Percentiles rank a stretch among this genome's conserved stretches.
Conservation (phyloP, 805 yeast species). For the Metschnikowia lunata region DNA sequence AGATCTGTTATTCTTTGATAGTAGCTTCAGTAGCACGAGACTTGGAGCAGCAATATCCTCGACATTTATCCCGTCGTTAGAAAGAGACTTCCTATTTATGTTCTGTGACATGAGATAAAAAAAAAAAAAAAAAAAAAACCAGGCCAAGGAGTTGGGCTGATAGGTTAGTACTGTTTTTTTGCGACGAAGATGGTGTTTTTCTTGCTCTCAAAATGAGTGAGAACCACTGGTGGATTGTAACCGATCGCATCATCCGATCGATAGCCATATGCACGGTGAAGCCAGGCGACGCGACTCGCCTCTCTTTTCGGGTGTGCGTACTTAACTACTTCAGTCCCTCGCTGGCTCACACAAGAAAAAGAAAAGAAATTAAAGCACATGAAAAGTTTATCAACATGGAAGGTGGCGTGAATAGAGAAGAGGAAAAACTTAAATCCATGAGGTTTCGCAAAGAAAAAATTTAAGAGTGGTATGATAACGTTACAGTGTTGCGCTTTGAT, state of each 20-base stretch:
- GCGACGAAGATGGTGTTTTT: background rate
- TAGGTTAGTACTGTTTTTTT: background rate
- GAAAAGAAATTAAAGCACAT: no score
- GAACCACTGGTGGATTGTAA: constrained; percentile 5
- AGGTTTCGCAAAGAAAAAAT: no score
- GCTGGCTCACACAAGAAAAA: no score
- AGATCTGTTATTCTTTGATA: background rate
- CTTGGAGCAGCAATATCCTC: constrained; percentile 7
- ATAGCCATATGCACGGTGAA: background rate
- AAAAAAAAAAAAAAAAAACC: no score
- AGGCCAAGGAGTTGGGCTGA: background rate
- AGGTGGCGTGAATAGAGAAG: no score
- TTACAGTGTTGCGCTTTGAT: no score
- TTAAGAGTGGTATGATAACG: no score
- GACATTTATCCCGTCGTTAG: constrained; percentile 4
- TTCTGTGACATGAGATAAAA: constrained; percentile 2
- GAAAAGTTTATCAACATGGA: no score
- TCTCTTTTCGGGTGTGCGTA: no score
- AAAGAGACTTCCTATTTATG: background rate
- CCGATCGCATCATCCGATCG: constrained; percentile 6
- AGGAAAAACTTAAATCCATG: no score
- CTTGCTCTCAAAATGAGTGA: background rate
- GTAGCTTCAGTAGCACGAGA: constrained; percentile 7
- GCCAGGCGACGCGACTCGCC: background rate
- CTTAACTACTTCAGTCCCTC: no score